phyloP scores from a whole-genome alignment of 78 protist species.

The slime mould (Dictyostelium discoideum) region DNA sequence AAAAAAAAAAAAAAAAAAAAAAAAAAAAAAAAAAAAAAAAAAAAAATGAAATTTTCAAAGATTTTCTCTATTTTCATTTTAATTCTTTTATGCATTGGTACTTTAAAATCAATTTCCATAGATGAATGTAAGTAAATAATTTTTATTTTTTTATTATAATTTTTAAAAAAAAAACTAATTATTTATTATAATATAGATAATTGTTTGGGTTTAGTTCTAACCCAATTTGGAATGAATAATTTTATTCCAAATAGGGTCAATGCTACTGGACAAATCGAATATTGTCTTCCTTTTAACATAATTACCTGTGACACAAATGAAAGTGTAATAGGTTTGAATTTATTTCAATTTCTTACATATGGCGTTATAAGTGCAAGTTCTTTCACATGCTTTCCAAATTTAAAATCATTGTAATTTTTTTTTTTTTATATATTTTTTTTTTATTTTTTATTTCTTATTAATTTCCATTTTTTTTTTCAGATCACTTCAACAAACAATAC shows the following conservation, averaged over 20 bases:
- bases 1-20: not conserved
- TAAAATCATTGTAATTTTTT: not conserved
- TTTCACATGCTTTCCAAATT: not conserved
- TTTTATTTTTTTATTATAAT: too few relatives aligned
- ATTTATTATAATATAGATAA: not conserved
- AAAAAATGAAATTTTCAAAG: not conserved
- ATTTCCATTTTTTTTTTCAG: not conserved
- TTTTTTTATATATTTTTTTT: too few relatives aligned
- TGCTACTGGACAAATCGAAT: not conserved
- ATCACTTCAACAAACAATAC: not conserved
- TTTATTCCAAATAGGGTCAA: not conserved
- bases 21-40: not conserved
- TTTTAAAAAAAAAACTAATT: too few relatives aligned
- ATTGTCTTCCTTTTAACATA: not conserved
- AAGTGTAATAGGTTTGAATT: not conserved
- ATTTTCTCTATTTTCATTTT: not conserved
- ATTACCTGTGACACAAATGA: not conserved
- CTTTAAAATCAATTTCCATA: not conserved
- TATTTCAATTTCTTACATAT: not conserved
- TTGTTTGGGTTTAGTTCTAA: not conserved
- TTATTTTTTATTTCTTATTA: too few relatives aligned
- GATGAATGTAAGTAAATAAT: not conserved
- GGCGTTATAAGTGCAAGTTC: not conserved
- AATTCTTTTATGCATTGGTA: too few relatives aligned
- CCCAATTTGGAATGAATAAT: not conserved